These are phyloP conservation scores for Phaeotremella fagi DNA, from an alignment of 768 basidiomycete genomes.

Conservation along the genomic window DNA sequence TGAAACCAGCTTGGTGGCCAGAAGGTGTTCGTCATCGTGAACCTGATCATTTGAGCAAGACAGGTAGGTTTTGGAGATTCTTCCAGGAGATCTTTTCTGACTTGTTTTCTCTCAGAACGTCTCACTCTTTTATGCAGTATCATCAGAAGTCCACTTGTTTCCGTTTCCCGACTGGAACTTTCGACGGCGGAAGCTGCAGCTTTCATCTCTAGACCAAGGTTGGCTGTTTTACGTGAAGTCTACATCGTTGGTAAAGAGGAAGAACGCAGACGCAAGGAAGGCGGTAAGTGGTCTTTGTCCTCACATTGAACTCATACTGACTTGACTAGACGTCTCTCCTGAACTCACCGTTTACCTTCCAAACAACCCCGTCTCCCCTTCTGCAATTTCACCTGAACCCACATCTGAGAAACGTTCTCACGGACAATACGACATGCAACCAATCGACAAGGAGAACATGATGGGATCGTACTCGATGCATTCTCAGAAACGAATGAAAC, in stretches of 20 bases:
- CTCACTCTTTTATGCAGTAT: constrained; percentile 43
- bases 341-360: constrained; percentile 33
- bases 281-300: constrained; percentile 12
- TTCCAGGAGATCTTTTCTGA: background rate
- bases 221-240: constrained; percentile 44
- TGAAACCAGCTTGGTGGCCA: constrained; percentile 51
- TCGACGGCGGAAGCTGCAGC: constrained; percentile 43
- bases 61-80: constrained; percentile 41
- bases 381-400: constrained; percentile 17
- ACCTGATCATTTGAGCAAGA: constrained; percentile 50
- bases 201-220: constrained; percentile 41
- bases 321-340: constrained; percentile 6
- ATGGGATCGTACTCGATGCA: constrained; percentile 10
- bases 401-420: constrained; percentile 28
- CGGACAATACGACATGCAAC: background rate
- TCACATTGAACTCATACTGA: background rate
- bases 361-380: constrained; percentile 25
- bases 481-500: constrained; percentile 26
- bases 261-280: constrained; percentile 32
- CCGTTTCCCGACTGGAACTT: constrained; percentile 44
- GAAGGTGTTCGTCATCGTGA: constrained; percentile 48
- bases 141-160: constrained; percentile 34
- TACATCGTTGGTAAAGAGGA: constrained; percentile 49
- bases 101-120: constrained; percentile 41
- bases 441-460: constrained; percentile 30